Percentiles rank a stretch among this genome's conserved stretches.
Evolutionary conservation across 352 stramenopile species (phyloP).

Genomic region (Phytophthora podocarpi): DNA sequence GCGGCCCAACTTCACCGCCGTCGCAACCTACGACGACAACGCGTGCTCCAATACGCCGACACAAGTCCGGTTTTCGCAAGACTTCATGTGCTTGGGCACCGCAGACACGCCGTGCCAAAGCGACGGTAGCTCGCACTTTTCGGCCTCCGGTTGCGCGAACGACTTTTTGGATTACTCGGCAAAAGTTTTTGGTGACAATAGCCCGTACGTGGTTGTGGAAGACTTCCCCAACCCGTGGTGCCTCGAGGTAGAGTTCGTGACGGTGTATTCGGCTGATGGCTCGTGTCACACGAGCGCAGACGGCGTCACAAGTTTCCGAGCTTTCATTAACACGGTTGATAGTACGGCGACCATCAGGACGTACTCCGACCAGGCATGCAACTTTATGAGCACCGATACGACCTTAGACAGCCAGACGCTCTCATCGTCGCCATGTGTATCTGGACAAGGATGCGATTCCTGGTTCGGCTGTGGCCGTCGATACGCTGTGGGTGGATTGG

Average conservation of each 20-base stretch:
- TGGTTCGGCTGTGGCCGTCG: neutral
- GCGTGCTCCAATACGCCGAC: conserved; percentile 3
- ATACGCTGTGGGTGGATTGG: conserved; percentile 6
- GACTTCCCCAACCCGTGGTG: neutral
- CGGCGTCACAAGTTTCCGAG: conserved; percentile 12
- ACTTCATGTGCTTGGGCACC: too few species aligned
- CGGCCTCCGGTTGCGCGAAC: neutral
- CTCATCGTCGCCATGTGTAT: neutral
- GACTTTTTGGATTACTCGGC: conserved; percentile 1
- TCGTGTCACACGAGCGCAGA: neutral
- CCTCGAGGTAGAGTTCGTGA: neutral
- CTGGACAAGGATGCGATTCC: neutral
- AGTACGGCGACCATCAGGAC: neutral
- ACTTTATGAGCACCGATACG: neutral
- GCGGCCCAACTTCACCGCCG: neutral
- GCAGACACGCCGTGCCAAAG: too few species aligned
- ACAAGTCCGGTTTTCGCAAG: neutral
- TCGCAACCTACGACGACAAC: conserved; percentile 7
- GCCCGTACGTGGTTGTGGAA: conserved; percentile 10
- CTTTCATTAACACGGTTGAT: neutral
- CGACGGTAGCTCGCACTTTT: too few species aligned
- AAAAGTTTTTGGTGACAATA: neutral
- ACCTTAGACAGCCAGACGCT: neutral
- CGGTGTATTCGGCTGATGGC: conserved; percentile 3
- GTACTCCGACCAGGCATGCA: neutral